These are phyloP conservation scores for Torrubiellomyces zombiae DNA, from an alignment of 2,329 filamentous ascomycete genomes.

Conservation along the genomic window DNA sequence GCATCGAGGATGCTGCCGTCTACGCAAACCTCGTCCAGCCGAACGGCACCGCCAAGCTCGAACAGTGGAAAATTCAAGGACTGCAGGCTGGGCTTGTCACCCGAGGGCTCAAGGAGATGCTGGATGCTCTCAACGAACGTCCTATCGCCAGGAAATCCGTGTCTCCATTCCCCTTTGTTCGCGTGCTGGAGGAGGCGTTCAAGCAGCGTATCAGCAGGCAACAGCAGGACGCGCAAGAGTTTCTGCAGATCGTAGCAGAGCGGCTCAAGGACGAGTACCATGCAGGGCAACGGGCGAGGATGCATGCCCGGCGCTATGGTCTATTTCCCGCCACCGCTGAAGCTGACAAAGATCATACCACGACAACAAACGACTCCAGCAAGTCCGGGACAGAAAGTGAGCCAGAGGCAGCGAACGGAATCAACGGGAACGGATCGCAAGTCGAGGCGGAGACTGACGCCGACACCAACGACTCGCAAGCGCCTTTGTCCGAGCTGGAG, in stretches of 20 bases:
- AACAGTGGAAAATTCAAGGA: constrained; percentile 45
- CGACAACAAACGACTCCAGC: no score
- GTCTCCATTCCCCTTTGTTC: constrained; percentile 69
- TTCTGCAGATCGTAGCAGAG: constrained; percentile 85
- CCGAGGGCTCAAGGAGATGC: constrained; percentile 73
- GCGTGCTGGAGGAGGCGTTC: constrained; percentile 71
- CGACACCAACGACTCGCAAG: constrained; percentile 4
- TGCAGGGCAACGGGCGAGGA: constrained; percentile 59
- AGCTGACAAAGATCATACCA: no score
- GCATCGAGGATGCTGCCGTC: constrained; percentile 59
- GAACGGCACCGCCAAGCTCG: constrained; percentile 21
- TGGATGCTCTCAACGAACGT: constrained; percentile 83
- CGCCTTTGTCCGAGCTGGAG: constrained; percentile 35
- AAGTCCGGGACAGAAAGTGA: no score
- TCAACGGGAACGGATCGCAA: no score
- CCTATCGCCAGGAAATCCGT: constrained; percentile 91
- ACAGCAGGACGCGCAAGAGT: constrained; percentile 96
- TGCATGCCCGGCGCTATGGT: constrained; percentile 27
- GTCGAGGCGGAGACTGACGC: background rate
- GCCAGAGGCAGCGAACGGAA: no score
- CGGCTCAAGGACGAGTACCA: constrained; percentile 88
- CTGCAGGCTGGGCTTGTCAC: constrained; percentile 75
- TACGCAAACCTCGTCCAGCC: constrained; percentile 48
- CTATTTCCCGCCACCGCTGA: constrained; percentile 6
- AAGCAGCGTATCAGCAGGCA: constrained; percentile 79